These are phyloP conservation scores for Ailanthus altissimus DNA, from an alignment of 345 rosid species.

Conservation along the genomic window DNA sequence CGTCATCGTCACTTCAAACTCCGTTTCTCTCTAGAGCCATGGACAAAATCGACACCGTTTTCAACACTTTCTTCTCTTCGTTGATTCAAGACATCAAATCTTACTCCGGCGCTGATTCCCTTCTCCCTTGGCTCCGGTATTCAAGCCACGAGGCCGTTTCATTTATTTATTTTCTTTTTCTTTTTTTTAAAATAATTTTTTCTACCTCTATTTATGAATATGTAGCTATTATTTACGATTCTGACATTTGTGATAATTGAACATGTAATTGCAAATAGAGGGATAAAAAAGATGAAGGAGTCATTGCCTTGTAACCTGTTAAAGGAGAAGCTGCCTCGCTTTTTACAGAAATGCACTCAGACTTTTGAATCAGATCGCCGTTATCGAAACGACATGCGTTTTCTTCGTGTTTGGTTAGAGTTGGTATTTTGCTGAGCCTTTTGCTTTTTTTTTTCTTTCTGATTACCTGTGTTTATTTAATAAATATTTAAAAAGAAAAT, in stretches of 20 bases:
- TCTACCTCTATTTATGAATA: neutral
- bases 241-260: neutral
- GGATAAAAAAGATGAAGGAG: slow-evolving; percentile 76
- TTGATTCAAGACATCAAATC: slow-evolving; percentile 74
- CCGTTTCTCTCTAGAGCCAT: neutral
- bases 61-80: slow-evolving; percentile 60
- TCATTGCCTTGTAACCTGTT: slow-evolving; percentile 47
- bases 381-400: slow-evolving; percentile 76
- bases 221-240: neutral
- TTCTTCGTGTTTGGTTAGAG: slow-evolving; percentile 88
- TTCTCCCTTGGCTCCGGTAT: slow-evolving; percentile 95
- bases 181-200: neutral
- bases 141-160: neutral
- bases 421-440: slow-evolving; percentile 48
- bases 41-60: slow-evolving; percentile 28
- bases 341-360: slow-evolving; percentile 77
- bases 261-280: slow-evolving; percentile 37
- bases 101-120: slow-evolving; percentile 78
- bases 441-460: neutral
- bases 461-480: too few relatives aligned
- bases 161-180: neutral
- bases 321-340: slow-evolving; percentile 84
- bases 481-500: too few relatives aligned
- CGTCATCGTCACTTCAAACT: neutral
- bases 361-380: slow-evolving; percentile 73